These are phyloP conservation scores for Hypomontagnella submonticulosa DNA, from an alignment of 495 filamentous ascomycete species.

Conservation along the genomic window DNA sequence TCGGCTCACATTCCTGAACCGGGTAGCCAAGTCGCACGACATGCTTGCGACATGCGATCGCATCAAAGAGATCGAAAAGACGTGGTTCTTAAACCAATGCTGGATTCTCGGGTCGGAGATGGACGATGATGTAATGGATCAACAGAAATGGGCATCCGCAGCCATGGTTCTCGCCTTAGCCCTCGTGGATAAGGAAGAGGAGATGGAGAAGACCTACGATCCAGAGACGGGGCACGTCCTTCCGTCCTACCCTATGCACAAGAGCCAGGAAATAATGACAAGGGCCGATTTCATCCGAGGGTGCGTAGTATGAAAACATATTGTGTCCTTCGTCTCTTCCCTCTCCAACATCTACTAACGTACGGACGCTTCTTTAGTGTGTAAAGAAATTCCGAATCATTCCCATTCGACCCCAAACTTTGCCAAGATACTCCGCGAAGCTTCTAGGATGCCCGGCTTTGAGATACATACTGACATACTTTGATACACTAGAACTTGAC, in stretches of 20 bases:
- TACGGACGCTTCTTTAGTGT: no score
- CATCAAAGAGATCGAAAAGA: conserved; percentile 85
- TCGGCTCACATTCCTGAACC: conserved; percentile 83
- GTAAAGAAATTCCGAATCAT: no score
- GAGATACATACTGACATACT: no score
- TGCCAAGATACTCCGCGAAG: no score
- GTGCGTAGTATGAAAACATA: no score
- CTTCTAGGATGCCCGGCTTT: no score
- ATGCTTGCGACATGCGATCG: conserved; percentile 80
- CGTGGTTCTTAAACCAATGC: conserved; percentile 94
- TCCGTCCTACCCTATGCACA: conserved; percentile 83
- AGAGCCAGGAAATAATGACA: conserved; percentile 91
- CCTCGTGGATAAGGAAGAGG: conserved; percentile 81
- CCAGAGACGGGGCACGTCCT: conserved; percentile 76
- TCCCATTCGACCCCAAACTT: no score
- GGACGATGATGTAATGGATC: conserved; percentile 99
- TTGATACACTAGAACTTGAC: conserved; percentile 69
- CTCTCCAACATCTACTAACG: no score
- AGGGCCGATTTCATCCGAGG: conserved; percentile 89
- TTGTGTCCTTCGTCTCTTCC: no score
- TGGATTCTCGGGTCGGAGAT: conserved; percentile 92
- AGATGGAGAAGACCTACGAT: conserved; percentile 72
- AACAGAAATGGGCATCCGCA: conserved; percentile 94
- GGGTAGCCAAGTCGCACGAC: conserved; percentile 82
- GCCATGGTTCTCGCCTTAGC: conserved; percentile 94